Conservation (phyloP, 768 basidiomycete genomes). For the Clitopilus hobsonii region DNA sequence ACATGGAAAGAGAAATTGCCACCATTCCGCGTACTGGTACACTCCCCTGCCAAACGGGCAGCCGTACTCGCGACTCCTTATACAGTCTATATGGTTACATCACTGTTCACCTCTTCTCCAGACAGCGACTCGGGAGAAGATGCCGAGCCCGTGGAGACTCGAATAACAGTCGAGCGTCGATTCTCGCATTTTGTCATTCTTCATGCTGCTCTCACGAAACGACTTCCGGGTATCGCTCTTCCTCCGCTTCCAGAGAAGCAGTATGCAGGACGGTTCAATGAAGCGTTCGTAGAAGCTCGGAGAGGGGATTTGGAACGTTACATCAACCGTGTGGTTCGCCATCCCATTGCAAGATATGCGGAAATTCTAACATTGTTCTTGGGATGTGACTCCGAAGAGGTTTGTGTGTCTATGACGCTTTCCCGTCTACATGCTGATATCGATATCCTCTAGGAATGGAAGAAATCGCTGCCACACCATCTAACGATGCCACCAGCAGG, state of each 20-base stretch:
- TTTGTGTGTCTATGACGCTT: constrained; percentile 28
- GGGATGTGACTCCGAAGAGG: constrained; percentile 68
- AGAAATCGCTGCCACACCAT: constrained; percentile 54
- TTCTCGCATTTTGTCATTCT: constrained; percentile 84
- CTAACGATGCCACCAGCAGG: constrained; percentile 63
- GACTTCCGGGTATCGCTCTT: constrained; percentile 72
- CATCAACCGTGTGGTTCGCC: constrained; percentile 61
- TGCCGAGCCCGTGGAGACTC: constrained; percentile 31
- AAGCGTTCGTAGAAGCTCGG: constrained; percentile 79
- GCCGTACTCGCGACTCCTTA: constrained; percentile 67
- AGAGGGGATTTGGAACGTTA: constrained; percentile 81
- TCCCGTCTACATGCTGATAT: background rate
- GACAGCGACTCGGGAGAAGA: constrained; percentile 9
- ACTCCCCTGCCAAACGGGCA: constrained; percentile 74
- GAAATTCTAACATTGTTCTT: constrained; percentile 81
- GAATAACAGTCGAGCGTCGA: constrained; percentile 74
- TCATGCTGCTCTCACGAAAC: constrained; percentile 62
- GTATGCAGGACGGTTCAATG: constrained; percentile 75
- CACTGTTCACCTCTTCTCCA: constrained; percentile 47
- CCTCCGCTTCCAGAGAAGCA: constrained; percentile 85
- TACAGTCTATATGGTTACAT: constrained; percentile 73
- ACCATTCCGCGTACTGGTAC: constrained; percentile 68
- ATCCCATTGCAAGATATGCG: constrained; percentile 73
- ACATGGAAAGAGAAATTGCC: constrained; percentile 74
- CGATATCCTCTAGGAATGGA: constrained; percentile 59